Percentiles rank a stretch among this genome's conserved stretches.
phyloP scores from a whole-genome alignment of 1,284 basidiomycete genomes.

The Ustilago xerochloae region DNA sequence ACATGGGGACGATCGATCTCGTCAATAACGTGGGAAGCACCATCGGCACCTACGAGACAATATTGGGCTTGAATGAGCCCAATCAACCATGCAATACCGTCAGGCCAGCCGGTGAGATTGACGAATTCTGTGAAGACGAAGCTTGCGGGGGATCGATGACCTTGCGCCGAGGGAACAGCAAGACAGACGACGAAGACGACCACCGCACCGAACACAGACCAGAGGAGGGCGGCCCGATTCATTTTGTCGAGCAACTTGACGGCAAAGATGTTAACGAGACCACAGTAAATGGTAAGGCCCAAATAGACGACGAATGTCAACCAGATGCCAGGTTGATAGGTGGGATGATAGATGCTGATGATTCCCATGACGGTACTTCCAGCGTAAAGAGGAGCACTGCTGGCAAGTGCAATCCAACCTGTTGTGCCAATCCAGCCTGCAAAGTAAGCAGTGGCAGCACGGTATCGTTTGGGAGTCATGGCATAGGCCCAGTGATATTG shows the following conservation, averaged over 20 bases:
- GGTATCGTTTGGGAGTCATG: conserved; percentile 13
- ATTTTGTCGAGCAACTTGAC: conserved; percentile 25
- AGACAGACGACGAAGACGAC: conserved; percentile 38
- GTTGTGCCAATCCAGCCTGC: conserved; percentile 35
- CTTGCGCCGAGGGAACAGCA: conserved; percentile 23
- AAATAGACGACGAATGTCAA: conserved; percentile 34
- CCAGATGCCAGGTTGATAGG: conserved; percentile 10
- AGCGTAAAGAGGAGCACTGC: conserved; percentile 39
- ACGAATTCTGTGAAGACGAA: conserved; percentile 45
- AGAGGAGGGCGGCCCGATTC: conserved; percentile 36
- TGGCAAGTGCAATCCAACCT: conserved; percentile 41
- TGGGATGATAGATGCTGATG: conserved; percentile 30
- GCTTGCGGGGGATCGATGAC: conserved; percentile 19
- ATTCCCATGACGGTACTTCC: conserved; percentile 17
- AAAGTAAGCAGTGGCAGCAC: conserved; percentile 27
- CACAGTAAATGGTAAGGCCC: conserved; percentile 27
- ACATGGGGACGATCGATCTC: conserved; percentile 42
- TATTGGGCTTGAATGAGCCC: conserved; percentile 52
- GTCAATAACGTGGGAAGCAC: conserved; percentile 44
- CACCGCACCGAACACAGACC: conserved; percentile 24
- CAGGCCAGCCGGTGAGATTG: conserved; percentile 47
- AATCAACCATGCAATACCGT: conserved; percentile 47
- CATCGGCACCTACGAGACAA: conserved; percentile 40
- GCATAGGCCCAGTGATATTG: conserved; percentile 50
- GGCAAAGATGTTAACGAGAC: conserved; percentile 42